phyloP scores from a whole-genome alignment of 768 basidiomycete species.

The Mycena floridula region DNA sequence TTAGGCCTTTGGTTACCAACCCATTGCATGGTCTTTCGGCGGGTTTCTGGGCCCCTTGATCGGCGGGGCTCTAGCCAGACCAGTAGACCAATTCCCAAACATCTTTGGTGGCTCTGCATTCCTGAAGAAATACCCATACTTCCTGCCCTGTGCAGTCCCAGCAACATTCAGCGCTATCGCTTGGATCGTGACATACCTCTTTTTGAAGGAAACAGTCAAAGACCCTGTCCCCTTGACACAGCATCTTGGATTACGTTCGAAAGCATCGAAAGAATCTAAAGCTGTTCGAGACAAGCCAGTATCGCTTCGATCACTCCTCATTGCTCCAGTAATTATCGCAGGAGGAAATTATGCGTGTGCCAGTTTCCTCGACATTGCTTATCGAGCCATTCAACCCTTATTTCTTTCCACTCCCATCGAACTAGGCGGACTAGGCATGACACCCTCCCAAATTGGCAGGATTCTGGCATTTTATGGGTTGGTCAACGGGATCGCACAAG shows the following conservation, averaged over 20 bases:
- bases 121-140: no score
- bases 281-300: not conserved
- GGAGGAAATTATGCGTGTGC: not conserved
- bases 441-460: not conserved
- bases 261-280: not conserved
- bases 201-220: no score
- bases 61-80: constrained; percentile 49
- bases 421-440: not conserved
- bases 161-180: no score
- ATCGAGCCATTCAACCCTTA: no score
- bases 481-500: not conserved
- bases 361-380: not conserved
- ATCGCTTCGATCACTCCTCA: not conserved
- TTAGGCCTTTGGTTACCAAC: no score
- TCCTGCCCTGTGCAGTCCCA: no score
- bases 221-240: no score
- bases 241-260: no score
- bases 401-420: not conserved
- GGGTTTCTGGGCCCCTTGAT: constrained; percentile 52
- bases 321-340: not conserved
- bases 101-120: no score
- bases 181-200: no score
- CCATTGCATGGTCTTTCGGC: no score
- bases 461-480: not conserved
- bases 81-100: constrained; percentile 46